These are phyloP conservation scores for Trypanosoma avium DNA, from an alignment of 208 protist species.

Conservation along the genomic window DNA sequence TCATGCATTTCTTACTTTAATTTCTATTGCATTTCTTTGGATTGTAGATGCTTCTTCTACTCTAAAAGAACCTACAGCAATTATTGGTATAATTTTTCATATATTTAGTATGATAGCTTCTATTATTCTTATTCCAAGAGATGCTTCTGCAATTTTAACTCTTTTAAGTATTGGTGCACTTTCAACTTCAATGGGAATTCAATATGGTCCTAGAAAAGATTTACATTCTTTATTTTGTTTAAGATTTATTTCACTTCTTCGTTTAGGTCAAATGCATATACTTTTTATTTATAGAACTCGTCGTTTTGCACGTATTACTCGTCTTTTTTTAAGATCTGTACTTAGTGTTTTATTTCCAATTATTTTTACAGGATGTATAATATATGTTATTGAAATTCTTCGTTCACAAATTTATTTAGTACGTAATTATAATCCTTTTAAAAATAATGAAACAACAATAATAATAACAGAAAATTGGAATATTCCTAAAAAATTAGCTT, in stretches of 20 bases:
- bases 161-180: slow-evolving; percentile 23
- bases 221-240: slow-evolving; percentile 23
- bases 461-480: background rate
- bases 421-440: slow-evolving; percentile 26
- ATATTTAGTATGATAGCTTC: slow-evolving; percentile 42
- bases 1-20: slow-evolving; percentile 39
- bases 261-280: slow-evolving; percentile 61
- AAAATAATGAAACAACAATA: background rate
- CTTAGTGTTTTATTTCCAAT: slow-evolving; percentile 57
- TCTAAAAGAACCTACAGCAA: slow-evolving; percentile 18
- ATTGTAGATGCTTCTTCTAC: slow-evolving; percentile 35
- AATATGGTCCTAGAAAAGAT: background rate
- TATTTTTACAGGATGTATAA: slow-evolving; percentile 37
- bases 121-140: slow-evolving; percentile 46
- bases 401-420: slow-evolving; percentile 68
- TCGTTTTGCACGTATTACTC: slow-evolving; percentile 35
- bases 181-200: background rate
- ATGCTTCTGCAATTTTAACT: slow-evolving; percentile 55
- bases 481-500: slow-evolving; percentile 10
- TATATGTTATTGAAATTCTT: slow-evolving; percentile 62
- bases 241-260: slow-evolving; percentile 66
- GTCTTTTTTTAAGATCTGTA: slow-evolving; percentile 35
- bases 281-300: slow-evolving; percentile 38
- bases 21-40: slow-evolving; percentile 72
- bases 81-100: slow-evolving; percentile 47